Base-by-base conservation (phyloP, 2,329 filamentous ascomycete species). In the Lasiodiplodia hormozganensis region DNA sequence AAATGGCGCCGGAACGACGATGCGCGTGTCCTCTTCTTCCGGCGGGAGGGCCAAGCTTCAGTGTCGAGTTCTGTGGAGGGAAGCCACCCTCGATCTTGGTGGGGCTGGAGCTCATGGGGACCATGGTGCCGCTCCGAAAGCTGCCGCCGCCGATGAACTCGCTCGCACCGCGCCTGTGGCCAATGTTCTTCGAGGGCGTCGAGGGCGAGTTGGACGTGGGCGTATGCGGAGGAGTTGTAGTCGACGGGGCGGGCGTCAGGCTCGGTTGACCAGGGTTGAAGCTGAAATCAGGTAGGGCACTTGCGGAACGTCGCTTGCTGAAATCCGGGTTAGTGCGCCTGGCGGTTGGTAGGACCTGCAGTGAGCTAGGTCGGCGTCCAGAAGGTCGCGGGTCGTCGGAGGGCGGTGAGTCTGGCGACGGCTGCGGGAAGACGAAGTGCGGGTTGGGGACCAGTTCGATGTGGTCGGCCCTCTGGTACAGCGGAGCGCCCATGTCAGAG, bases 61-160 rank as follows among this genome's bases (percentile, higher is more conserved):
- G 77, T 62, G 85, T 81, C 68, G 85, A 82, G 56, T 82, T 82
- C 12, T 90, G 84, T 12, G 83, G 80, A 64, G 88, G 87, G 10
- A 89, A 85, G 8, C 85, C 78, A 71, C 87, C 86, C 6, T 88
- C 88, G 69, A 84, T 85, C 66, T 90, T 92, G 12, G 89, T 91
- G 34, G 91, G 90, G 74, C 90, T 93, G 14, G 88, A 87, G 78
- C 88, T 92, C 81, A 92, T 84, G 82, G 79, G 85, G 79, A 73
- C 88, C 83, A 72, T 86, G 81, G 80, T 75, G 74, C 83, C 82
- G 73, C 79, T 71, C 74, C 58, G 25, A 3, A 82, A 81, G 53
- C 81, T 81, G 73, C 90, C 91, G 8, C 91, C 92, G 47, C 93
- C 93, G 57, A 96, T 92, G 74, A 96, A 94, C 77, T 97, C 94